Conservation (phyloP, 352 stramenopile species). For the Pilasporangium apinafurcum region DNA sequence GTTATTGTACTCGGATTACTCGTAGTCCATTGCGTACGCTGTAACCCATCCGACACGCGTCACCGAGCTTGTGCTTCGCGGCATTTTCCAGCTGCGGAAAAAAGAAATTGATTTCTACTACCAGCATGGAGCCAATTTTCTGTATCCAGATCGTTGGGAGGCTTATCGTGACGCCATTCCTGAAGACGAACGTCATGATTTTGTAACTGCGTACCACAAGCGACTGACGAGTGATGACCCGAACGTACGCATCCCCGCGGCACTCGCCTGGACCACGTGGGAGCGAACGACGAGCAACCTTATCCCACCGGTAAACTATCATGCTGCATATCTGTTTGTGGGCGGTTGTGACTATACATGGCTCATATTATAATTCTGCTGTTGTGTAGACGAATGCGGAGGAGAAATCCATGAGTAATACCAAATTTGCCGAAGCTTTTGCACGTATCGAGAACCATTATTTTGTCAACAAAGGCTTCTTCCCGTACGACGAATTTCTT, state of each 20-base stretch:
- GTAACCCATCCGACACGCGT: constrained; percentile 80
- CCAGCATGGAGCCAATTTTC: constrained; percentile 74
- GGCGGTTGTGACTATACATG: not conserved
- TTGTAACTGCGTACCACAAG: constrained; percentile 85
- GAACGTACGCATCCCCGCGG: constrained; percentile 72
- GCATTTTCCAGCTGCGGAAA: constrained; percentile 90
- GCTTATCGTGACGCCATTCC: constrained; percentile 85
- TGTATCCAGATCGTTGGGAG: constrained; percentile 91
- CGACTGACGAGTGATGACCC: constrained; percentile 84
- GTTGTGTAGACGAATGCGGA: constrained; percentile 35
- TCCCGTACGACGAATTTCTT: constrained; percentile 81
- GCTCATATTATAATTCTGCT: not conserved
- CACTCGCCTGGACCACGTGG: constrained; percentile 88
- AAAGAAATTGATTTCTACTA: constrained; percentile 94
- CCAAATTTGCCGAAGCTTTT: constrained; percentile 86
- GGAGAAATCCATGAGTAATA: constrained; percentile 75
- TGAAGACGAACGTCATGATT: constrained; percentile 71
- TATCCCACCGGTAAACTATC: constrained; percentile 37
- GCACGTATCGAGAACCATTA: constrained; percentile 93
- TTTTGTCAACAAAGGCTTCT: constrained; percentile 89
- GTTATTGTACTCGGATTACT: constrained; percentile 1
- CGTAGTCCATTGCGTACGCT: constrained; percentile 87
- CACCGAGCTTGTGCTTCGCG: constrained; percentile 87
- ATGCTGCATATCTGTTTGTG: not conserved
- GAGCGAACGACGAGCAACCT: constrained; percentile 87